Conservation (phyloP, 2,329 filamentous ascomycete species). For the Apiospora rasikravindrae region DNA sequence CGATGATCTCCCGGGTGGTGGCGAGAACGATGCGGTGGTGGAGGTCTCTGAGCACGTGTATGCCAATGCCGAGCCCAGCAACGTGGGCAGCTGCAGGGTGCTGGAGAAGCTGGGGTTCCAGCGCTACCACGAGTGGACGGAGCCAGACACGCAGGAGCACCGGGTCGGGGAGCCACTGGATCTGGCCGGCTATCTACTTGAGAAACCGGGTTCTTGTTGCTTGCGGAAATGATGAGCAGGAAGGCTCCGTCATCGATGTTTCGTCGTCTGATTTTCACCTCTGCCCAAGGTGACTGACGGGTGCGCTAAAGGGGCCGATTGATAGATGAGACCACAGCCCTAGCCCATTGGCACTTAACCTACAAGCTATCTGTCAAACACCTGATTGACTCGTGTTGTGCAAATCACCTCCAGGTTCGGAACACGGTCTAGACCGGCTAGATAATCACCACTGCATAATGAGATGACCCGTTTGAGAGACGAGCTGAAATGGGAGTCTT, state of each 20-base stretch:
- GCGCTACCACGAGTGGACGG: slow-evolving; percentile 33
- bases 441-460: not conserved
- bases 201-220: not conserved
- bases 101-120: slow-evolving; percentile 35
- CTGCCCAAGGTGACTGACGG: not conserved
- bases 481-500: not conserved
- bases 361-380: not conserved
- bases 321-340: not conserved
- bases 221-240: not conserved
- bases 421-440: not conserved
- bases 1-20: slow-evolving; percentile 39
- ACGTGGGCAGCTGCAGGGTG: slow-evolving; percentile 31
- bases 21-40: not conserved
- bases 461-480: not conserved
- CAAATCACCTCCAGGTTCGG: not conserved
- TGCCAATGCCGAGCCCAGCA: slow-evolving; percentile 30
- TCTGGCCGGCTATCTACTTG: slow-evolving; percentile 22
- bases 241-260: not conserved
- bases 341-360: too few relatives aligned
- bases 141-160: slow-evolving; percentile 32
- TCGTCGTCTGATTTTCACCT: not conserved
- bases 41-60: slow-evolving; percentile 27
- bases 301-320: not conserved
- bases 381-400: not conserved
- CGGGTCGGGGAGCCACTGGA: slow-evolving; percentile 30